Evolutionary conservation across 2,329 filamentous ascomycete species (phyloP).

Genomic region (Coniochaeta prunicola): DNA sequence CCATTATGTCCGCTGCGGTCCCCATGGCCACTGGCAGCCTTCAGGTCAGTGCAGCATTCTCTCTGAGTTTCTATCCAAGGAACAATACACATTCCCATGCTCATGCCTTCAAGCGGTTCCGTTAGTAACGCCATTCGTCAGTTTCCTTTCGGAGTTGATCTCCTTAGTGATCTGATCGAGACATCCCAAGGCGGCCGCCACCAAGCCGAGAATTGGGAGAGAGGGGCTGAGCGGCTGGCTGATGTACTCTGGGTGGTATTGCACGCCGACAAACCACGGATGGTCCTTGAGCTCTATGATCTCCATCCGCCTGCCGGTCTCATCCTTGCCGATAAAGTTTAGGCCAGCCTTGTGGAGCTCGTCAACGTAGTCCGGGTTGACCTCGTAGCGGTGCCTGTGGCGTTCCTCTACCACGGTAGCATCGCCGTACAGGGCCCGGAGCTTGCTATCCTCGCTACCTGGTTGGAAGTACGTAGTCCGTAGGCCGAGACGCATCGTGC

Average conservation of each 20-base stretch:
- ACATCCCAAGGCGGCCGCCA: conserved; percentile 68
- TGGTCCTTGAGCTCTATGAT: conserved; percentile 70
- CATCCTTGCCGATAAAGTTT: conserved; percentile 68
- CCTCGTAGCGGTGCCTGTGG: conserved; percentile 75
- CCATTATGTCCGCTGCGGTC: no score
- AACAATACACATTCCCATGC: neutral
- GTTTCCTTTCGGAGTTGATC: conserved; percentile 8
- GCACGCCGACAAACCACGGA: conserved; percentile 70
- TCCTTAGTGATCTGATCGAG: conserved; percentile 37
- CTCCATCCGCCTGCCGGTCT: conserved; percentile 68
- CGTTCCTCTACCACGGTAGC: conserved; percentile 51
- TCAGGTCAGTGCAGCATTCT: neutral
- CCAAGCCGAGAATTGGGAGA: conserved; percentile 74
- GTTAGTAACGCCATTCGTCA: neutral
- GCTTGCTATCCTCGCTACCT: conserved; percentile 61
- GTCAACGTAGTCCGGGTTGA: conserved; percentile 64
- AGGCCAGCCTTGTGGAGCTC: conserved; percentile 56
- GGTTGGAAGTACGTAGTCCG: conserved; percentile 64
- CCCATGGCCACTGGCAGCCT: neutral
- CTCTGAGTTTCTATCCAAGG: neutral
- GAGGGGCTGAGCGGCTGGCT: conserved; percentile 64
- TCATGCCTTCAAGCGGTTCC: neutral
- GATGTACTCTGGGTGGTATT: conserved; percentile 85
- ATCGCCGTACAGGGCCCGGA: conserved; percentile 60
- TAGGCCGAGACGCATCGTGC: conserved; percentile 71